Evolutionary conservation across 2,329 filamentous ascomycete genomes (phyloP), one percentile per base, ranked within the genome.

Genomic region (Coniochaeta pulveracea): DNA sequence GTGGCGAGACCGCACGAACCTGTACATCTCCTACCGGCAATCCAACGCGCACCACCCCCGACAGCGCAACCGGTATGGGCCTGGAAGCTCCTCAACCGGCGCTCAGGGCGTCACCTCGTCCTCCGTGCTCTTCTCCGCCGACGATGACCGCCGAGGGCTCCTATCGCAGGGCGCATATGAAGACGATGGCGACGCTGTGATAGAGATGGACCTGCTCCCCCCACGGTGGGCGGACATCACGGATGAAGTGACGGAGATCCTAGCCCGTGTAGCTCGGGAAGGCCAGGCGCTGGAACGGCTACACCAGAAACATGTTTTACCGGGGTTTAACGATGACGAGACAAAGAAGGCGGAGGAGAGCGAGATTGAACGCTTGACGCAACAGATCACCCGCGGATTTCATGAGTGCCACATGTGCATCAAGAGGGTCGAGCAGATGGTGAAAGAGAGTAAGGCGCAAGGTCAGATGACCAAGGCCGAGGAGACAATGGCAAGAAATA

Each of bases 1-100:
- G 85, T 98, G 88, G 88, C 85, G 91, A 68, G 91, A 98, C 72
- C 82, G 91, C 63, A 98, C 91, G 48, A 98, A 96, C 57, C 82
- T 98, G 86, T 98, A 93, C 59, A 91, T 98, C 56, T 96, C 91
- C 59, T 98, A 96, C 69, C 88, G 91, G 51, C 91, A 98, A 65
- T 96, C 89, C 50, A 96, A 95, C 61, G 77, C 86, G 49, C 91
- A 96, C 59, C 88, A 95, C 56, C 91, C 91, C 34, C 74, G 78
- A 40, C 88, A 93, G 62, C 85, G 86, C 61, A 76, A 77, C 45
- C 79, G 79, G 48, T 82, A 81, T 62, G 63, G 68, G 11, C 42
- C 42, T n/a, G 54, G 66, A 36, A 60, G 71, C 37, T 61, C 67
- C 47, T 56, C 54, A 40, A 47, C 64, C 36, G 58, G 71, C 36